Evolutionary conservation across 495 filamentous ascomycete species (phyloP).

Genomic region (Daldinia vernicosa): DNA sequence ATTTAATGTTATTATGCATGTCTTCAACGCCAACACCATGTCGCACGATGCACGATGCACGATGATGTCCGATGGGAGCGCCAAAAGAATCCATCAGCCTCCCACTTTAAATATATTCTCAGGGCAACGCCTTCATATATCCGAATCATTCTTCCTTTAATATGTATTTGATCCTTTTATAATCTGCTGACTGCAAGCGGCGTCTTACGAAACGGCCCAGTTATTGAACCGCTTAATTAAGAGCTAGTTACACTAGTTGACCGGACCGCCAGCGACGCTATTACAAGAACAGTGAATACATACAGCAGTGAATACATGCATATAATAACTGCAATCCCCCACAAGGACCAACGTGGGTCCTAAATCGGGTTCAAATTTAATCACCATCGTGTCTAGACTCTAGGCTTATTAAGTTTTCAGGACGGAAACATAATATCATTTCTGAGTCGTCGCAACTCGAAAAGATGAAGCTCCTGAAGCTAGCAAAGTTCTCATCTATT

Average conservation of each 20-base stretch:
- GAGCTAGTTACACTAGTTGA: background rate
- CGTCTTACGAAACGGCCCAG: conserved; percentile 3
- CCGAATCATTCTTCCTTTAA: no score
- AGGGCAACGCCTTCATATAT: no score
- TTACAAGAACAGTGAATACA: background rate
- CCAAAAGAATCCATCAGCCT: no score
- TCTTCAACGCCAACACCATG: background rate
- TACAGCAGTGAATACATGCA: background rate
- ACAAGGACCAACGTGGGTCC: background rate
- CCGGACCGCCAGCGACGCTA: background rate
- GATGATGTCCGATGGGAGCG: background rate
- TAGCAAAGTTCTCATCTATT: background rate
- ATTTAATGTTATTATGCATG: conserved; percentile 36
- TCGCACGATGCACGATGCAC: background rate
- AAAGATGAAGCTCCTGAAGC: background rate
- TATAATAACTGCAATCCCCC: conserved; percentile 1
- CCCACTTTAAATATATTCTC: no score
- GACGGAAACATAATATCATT: background rate
- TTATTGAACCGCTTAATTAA: conserved; percentile 8
- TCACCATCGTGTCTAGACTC: conserved; percentile 16
- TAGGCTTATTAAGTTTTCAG: conserved; percentile 9
- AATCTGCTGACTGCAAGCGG: background rate
- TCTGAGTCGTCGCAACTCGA: background rate
- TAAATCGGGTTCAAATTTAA: conserved; percentile 18
- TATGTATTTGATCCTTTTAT: background rate